Evolutionary conservation across 2,329 filamentous ascomycete species (phyloP).

Genomic region (Neopestalotiopsis sp.): DNA sequence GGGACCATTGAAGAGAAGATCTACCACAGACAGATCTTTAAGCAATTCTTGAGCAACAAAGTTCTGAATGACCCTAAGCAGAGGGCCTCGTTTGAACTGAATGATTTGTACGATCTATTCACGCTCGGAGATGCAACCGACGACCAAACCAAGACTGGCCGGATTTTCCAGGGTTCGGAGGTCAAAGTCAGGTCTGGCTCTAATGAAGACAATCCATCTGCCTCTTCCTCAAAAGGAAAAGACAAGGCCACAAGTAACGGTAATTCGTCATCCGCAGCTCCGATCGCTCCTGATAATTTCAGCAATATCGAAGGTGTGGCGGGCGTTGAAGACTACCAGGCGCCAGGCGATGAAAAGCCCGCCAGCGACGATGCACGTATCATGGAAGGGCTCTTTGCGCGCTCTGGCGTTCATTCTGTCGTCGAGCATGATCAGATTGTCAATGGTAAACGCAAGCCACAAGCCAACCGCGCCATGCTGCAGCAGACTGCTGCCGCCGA

Average conservation of each 20-base stretch:
- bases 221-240: slow-evolving; percentile 21
- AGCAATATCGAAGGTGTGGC: slow-evolving; percentile 40
- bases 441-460: slow-evolving; percentile 72
- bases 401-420: slow-evolving; percentile 85
- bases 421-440: slow-evolving; percentile 94
- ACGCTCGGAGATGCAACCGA: slow-evolving; percentile 73
- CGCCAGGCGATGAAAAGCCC: slow-evolving; percentile 57
- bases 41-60: slow-evolving; percentile 97
- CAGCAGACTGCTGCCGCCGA: slow-evolving; percentile 82
- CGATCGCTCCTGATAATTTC: slow-evolving; percentile 34
- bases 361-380: slow-evolving; percentile 73
- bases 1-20: slow-evolving; percentile 99
- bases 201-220: slow-evolving; percentile 20
- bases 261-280: slow-evolving; percentile 18
- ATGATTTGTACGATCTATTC: slow-evolving; percentile 91
- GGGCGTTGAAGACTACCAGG: slow-evolving; percentile 34
- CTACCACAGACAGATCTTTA: slow-evolving; percentile 97
- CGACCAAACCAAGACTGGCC: slow-evolving; percentile 80
- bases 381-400: slow-evolving; percentile 87
- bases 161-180: slow-evolving; percentile 87
- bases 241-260: slow-evolving; percentile 14
- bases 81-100: slow-evolving; percentile 86
- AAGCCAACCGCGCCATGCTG: slow-evolving; percentile 79
- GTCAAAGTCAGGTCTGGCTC: slow-evolving; percentile 61
- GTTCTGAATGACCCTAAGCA: slow-evolving; percentile 94